Evolutionary conservation across 2,329 filamentous ascomycete genomes (phyloP).

Genomic region (Leptographium lundbergii): DNA sequence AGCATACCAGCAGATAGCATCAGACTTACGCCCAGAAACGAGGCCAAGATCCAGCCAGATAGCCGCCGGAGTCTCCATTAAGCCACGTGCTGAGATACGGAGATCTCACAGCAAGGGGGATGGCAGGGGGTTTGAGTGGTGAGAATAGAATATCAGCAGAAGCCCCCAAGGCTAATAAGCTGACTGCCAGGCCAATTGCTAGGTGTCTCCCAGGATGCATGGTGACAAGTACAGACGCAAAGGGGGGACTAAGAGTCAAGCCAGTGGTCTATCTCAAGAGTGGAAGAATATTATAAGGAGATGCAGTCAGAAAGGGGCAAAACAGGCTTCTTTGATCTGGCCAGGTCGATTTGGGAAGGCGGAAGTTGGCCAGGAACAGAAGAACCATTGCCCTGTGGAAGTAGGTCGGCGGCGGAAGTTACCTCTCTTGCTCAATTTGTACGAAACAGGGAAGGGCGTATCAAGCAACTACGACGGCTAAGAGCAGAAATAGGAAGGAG

Average conservation of each 20-base stretch:
- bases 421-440: not conserved
- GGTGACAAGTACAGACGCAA: no score
- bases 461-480: not conserved
- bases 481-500: not conserved
- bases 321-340: not conserved
- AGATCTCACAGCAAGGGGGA: conserved; percentile 58
- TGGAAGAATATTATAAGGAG: not conserved
- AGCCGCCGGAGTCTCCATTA: conserved; percentile 47
- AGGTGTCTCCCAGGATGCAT: not conserved
- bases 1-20: not conserved
- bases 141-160: conserved; percentile 14
- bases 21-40: conserved; percentile 51
- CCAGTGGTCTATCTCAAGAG: not conserved
- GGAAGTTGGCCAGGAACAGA: not conserved
- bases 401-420: not conserved
- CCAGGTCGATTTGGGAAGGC: not conserved
- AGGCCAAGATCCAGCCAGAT: conserved; percentile 57
- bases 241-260: not conserved
- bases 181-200: not conserved
- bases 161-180: not conserved
- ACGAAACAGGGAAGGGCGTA: not conserved
- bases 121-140: conserved; percentile 20
- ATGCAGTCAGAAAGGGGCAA: not conserved
- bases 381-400: not conserved
- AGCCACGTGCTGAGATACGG: conserved; percentile 66